Base-by-base conservation (phyloP, 306 rosid species). In the Sphenostylis stenocarpa region DNA sequence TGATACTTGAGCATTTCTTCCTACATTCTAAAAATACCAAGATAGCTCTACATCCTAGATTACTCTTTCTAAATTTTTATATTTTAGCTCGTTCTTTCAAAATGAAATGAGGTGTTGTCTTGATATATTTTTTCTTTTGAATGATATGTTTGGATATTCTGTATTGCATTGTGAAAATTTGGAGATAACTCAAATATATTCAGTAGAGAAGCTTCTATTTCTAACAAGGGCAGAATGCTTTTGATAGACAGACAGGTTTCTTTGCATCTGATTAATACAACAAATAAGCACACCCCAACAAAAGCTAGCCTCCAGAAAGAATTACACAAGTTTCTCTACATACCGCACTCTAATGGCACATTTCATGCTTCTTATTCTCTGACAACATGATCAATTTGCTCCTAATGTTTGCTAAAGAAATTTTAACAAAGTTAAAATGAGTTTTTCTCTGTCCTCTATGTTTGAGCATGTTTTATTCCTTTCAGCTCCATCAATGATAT, bases 341-440 rank as follows among this genome's bases (percentile, higher is more conserved):
- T 6, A 3, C 63, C 73, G 67, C 9, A 67, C 73, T 80, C 76
- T 60, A 78, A 64, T n/a, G 14, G 21, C 69, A 75, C 53, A 73
- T 62, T 53, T 43, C 26, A 75, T 52, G 55, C 76, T 64, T 68
- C 81, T 73, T 70, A 74, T 82, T 78, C 72, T 70, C 76, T 48
- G 65, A 6, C 53, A 53, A 67, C 62, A 62, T 31, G 68, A 70
- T 72, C 52, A 70, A 75, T 28, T 47, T 44, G 23, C 70, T 77
- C 69, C 83, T 67, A 68, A 82, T 48, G 23, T 58, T 65, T 66
- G 17, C 64, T 28, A 28, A 65, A 70, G 64, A 77, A 48, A 48
- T 75, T 38, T 39, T 72, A 65, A 78, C 75, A 23, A 66, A 82
- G 43, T 74, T 49, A 41, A 82, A 71, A 9, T 24, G 47, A 47